Evolutionary conservation across 148 eudicot genomes (phyloP).

Genomic region (Salicornia ramosissima): DNA sequence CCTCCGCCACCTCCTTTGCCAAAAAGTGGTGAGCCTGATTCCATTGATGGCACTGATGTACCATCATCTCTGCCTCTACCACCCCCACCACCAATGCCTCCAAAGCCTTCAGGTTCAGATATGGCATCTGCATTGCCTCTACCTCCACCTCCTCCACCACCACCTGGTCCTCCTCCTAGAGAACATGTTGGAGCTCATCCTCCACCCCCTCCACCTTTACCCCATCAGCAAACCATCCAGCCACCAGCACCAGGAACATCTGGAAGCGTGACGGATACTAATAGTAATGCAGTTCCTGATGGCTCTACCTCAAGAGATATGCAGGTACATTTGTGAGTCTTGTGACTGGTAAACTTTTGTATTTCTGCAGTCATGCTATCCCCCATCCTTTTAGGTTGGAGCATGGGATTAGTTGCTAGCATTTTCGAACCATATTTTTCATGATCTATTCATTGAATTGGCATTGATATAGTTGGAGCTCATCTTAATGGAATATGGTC

Average conservation of each 20-base stretch:
- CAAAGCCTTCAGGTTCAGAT: slow-evolving; percentile 48
- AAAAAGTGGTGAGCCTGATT: slow-evolving; percentile 41
- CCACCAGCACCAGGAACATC: slow-evolving; percentile 75
- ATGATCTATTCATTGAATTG: no score
- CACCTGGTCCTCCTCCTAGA: slow-evolving; percentile 70
- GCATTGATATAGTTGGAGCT: not conserved
- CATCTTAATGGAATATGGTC: not conserved
- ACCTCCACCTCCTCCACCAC: slow-evolving; percentile 56
- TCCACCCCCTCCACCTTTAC: slow-evolving; percentile 54
- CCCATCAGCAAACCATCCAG: slow-evolving; percentile 46
- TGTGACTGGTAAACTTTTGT: not conserved
- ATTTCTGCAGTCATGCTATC: not conserved
- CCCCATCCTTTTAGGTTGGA: not conserved
- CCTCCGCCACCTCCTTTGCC: slow-evolving; percentile 93
- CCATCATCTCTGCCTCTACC: slow-evolving; percentile 77
- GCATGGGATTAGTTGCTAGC: no score
- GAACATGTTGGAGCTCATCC: slow-evolving; percentile 48
- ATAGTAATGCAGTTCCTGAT: slow-evolving; percentile 36
- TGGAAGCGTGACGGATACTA: slow-evolving; percentile 43
- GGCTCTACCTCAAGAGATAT: slow-evolving; percentile 36
- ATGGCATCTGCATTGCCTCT: slow-evolving; percentile 51
- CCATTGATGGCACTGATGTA: slow-evolving; percentile 38
- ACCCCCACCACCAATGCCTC: slow-evolving; percentile 89
- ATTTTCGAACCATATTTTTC: no score
- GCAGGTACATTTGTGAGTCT: slow-evolving; percentile 38